Evolutionary conservation across 75 land plant species (phyloP), one percentile per base, ranked within the genome.

Genomic region (Pinus tabuliformis): DNA sequence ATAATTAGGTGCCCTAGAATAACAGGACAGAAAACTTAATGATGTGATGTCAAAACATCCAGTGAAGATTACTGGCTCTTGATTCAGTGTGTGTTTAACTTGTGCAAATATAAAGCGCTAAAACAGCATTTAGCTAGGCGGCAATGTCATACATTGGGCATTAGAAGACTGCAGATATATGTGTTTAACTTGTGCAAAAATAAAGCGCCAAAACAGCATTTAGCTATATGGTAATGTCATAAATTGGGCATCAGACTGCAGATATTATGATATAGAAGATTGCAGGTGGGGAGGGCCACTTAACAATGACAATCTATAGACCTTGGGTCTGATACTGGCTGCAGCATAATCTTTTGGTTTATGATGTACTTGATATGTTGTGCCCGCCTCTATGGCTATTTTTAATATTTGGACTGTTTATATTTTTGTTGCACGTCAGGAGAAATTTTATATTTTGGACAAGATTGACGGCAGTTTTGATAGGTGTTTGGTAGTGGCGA

Each of bases 11-110:
- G 4, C 74, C 26, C 3, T 71, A 6, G 74, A 70, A 58, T 3
- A 54, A 58, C 30, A 72, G 56, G 24, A 12, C 73, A 78, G 21
- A 72, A 58, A 37, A 72, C 16, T 49, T 49, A 49, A 49, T 49
- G 54, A 33, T 16, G 42, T 64, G 54, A 33, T 16, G 42, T 64
- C 36, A 36, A 64, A 64, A 36, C 18, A 24, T 33, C 68, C 36
- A 33, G n/a, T 64, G 3, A 64, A 9, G 7, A 64, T 64, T 64
- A 1, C 42, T 30, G 18, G 6, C 54, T 28, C 20, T 15, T 15
- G 14, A 37, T 63, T 30, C 36, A 15, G 26, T 63, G 18, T 63
- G 16, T 63, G 13, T 63, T 63, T 36, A 13, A 63, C 4, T 17
- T 63, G 30, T 63, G 30, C 17, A 28, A 63, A 63, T 30, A 6